Evolutionary conservation across 257 asterid genomes (phyloP).

Genomic region (Primulina huaijiensis): DNA sequence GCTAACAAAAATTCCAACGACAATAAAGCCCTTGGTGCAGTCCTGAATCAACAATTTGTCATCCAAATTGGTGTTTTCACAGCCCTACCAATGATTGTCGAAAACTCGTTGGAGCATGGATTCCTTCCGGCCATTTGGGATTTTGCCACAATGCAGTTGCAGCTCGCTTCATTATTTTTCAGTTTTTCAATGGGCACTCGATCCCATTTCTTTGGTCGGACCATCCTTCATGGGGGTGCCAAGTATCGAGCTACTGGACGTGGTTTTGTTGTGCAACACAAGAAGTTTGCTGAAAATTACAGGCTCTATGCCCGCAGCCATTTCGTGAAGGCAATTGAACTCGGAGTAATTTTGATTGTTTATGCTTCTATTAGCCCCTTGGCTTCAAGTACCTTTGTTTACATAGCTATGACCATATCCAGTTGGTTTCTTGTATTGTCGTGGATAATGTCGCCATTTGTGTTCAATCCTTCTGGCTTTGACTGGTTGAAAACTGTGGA

Average conservation of each 20-base stretch:
- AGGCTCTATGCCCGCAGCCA: slow-evolving; percentile 62
- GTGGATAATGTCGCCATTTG: slow-evolving; percentile 56
- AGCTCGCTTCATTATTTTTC: slow-evolving; percentile 55
- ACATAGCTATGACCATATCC: slow-evolving; percentile 34
- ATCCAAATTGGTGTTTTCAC: slow-evolving; percentile 60
- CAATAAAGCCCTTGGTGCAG: too few species aligned
- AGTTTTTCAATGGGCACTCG: slow-evolving; percentile 62
- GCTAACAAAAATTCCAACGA: too few species aligned
- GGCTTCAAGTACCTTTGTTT: slow-evolving; percentile 22
- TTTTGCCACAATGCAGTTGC: slow-evolving; percentile 52
- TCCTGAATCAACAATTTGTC: slow-evolving; percentile 31
- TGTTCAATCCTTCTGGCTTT: slow-evolving; percentile 63
- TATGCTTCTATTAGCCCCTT: slow-evolving; percentile 41
- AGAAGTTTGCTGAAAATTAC: slow-evolving; percentile 59
- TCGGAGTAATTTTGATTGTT: slow-evolving; percentile 42
- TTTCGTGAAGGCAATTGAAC: slow-evolving; percentile 53
- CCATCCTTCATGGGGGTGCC: slow-evolving; percentile 62
- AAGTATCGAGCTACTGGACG: slow-evolving; percentile 67
- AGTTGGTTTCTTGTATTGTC: slow-evolving; percentile 59
- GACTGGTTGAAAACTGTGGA: slow-evolving; percentile 69
- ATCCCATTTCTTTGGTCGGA: slow-evolving; percentile 61
- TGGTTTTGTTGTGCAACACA: slow-evolving; percentile 61
- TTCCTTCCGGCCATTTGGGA: slow-evolving; percentile 54
- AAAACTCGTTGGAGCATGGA: slow-evolving; percentile 60
- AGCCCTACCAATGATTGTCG: slow-evolving; percentile 66